Evolutionary conservation across 2,329 filamentous ascomycete species (phyloP), one percentile per base, ranked within the genome.

Genomic region (Emmonsiellopsis sp.): DNA sequence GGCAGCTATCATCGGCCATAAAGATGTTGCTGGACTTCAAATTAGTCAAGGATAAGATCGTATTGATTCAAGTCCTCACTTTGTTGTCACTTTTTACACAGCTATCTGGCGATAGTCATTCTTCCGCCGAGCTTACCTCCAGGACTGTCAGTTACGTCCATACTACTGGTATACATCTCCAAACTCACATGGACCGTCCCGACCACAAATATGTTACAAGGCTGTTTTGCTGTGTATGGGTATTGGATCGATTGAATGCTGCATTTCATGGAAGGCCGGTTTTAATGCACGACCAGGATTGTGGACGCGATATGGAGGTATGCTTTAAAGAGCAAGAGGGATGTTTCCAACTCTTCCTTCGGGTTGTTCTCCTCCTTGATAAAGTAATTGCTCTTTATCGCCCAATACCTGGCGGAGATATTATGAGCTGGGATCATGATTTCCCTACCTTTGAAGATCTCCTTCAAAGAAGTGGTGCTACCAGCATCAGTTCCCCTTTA

Each of bases 41-140:
- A 11, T 63, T 82, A 42, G 74, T 83, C 6, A 69, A 72, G 0
- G 76, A 82, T 56, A 71, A 77, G n/a, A 70, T 82, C 5, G 68
- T 80, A 32, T 73, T 80, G 46, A 79, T 81, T 37, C 77, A 79
- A 32, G 71, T 77, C 11, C 69, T 81, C 6, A 71, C 75, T 31
- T 72, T 83, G 47, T 63, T 83, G 14, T 80, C 80, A 0, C 68
- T 83, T n/a, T 83, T 81, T 58, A 77, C 75, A n/a, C 80, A 84
- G 55, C 72, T 71, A 44, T 70, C 76, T 1, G 75, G 79, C 36
- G 79, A 83, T 57, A 74, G 77, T 9, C 78, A 82, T 58, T 61
- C 77, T 3, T 78, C 80, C 0, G 74, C 79, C 1, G 74, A 80
- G 32, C 64, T 82, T 2, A 77, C 76, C 32, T 74, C 72, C 6